Base-by-base conservation (phyloP, 371 early-diverging fungal genomes). In the Rhizomucor miehei region DNA sequence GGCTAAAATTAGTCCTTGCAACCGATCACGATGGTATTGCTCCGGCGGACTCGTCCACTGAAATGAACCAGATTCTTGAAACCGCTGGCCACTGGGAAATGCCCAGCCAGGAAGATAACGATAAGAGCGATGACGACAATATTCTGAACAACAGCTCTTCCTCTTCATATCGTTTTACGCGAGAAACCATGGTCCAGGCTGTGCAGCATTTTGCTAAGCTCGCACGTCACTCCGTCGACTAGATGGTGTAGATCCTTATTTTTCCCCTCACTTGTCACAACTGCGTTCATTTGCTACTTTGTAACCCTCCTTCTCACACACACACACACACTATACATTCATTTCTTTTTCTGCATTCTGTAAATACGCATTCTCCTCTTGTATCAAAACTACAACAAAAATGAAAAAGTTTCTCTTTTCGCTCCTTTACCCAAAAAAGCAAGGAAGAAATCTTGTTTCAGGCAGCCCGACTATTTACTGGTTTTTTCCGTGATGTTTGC, bases 171-270 rank as follows among this genome's bases (percentile, higher is more conserved):
- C 29, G 29, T 8, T 29, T 29, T 29, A 29, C 29, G 5, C 29
- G 29, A 3, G 29, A 29, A 36, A 54, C 47, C 21, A 45, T 54
- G 46, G 52, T 58, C 34, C 44, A 39, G 24, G 51, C 58, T 24
- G 52, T 58, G 6, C 52, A 48, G 14, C 51, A 58, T 39, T 58
- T 58, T 40, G 52, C 58, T 10, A 24, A 50, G 0, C 38, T 58
- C 16, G 58, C 58, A 24, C 58, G 58, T 44, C 29, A 29, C 29
- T 43, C 53, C 41, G 25, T 43, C 29, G 8, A 29, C 29, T 29
- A 29, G 29, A 29, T n/a, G n/a, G n/a, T n/a, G n/a, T n/a, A n/a
- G n/a, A n/a, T n/a, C n/a, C n/a, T n/a, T n/a, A n/a, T n/a, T n/a
- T n/a, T n/a, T n/a, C n/a, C n/a, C n/a, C n/a, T n/a, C n/a, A n/a